Base-by-base conservation (phyloP, 2,329 filamentous ascomycete genomes). In the Chrysosporium queenslandicum region DNA sequence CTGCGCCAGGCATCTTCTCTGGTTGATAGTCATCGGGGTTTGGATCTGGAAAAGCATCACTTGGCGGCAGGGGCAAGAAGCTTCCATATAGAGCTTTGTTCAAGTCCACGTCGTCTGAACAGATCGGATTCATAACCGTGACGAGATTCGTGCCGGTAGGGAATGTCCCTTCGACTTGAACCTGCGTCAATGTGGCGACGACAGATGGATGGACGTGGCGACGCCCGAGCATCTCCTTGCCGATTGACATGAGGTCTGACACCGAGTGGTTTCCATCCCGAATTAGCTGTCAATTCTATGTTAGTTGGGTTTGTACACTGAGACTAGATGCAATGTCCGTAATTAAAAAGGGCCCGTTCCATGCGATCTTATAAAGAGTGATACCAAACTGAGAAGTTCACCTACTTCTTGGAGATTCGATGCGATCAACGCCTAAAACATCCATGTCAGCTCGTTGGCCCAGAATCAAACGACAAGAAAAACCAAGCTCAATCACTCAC, bases 141-240 rank as follows among this genome's bases (percentile, higher is more conserved):
- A 97, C 90, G 37, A 97, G 82, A 65, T 95, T 96, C 1, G 90
- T 95, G 51, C 91, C 91, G 5, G 80, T 85, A 25, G 82, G 84
- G 65, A 97, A 97, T 1, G 90, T 97, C 55, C 91, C 91, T 71
- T 97, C 91, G 58, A 97, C 86, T 75, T 94, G 88, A 60, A 97
- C 79, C 71, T 94, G 86, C 54, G 80, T 77, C 40, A 97, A 79
- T 2, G 87, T 89, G 39, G 79, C 77, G 54, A 84, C 80, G 21
- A 96, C 91, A 9, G 85, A 82, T 20, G 91, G 89, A 40, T 88
- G 76, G 55, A 97, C 91, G 69, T 97, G 91, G 30, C 91, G 86
- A 8, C 91, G 86, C 58, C 91, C 91, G 2, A 97, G 85, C 83
- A 97, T 90, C 51, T 86, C 91, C 61, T 87, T 82, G 61, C 91